Evolutionary conservation across 176 grass and related monocot genomes (phyloP), one percentile per base, ranked within the genome.

Genomic region (Oryza officinalis): DNA sequence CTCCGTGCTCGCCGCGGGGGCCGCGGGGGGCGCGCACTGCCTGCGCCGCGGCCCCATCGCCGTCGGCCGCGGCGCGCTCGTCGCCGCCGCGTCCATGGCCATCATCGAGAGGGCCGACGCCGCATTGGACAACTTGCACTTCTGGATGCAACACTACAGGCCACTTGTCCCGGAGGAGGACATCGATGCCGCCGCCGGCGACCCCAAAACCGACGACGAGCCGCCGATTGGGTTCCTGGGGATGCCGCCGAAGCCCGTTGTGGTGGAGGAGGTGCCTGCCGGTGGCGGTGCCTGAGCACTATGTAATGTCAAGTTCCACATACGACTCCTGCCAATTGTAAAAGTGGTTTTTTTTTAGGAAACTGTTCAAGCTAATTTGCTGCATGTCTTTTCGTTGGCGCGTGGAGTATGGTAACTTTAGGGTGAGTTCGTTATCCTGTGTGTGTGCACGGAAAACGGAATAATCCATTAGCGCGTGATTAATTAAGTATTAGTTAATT

Each of bases 91-190:
- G 9, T 41, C 83, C 59, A 38, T 86, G 27, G 82, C 82, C 15
- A 64, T 90, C 31, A 44, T 81, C 67, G 74, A 94, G 65, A 86
- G 86, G 17, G 90, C 86, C 37, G 82, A 83, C 15, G 12, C 38
- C 74, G 14, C 3, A 11, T 3, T 44, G 2, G 11, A 44, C 11
- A 13, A 15, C 14, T 49, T 17, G 1, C 46, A 0, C 46, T 49
- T 14, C 14, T 17, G 46, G 13, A 1, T 46, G 3, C 40, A 10
- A 8, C 4, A 46, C 45, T 12, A 46, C 0, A 46, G 45, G 45
- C 13, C 3, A 13, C 45, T 11, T 14, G 13, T 27, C 64, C 35
- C 75, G 20, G 45, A 4, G 45, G 11, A 46, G 45, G 45, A 0
- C 46, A 47, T 13, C 3, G 45, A 47, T 14, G 44, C 81, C 71